Evolutionary conservation across 208 protist genomes (phyloP), one percentile per base, ranked within the genome.

Genomic region (Trypanosoma brucei): DNA sequence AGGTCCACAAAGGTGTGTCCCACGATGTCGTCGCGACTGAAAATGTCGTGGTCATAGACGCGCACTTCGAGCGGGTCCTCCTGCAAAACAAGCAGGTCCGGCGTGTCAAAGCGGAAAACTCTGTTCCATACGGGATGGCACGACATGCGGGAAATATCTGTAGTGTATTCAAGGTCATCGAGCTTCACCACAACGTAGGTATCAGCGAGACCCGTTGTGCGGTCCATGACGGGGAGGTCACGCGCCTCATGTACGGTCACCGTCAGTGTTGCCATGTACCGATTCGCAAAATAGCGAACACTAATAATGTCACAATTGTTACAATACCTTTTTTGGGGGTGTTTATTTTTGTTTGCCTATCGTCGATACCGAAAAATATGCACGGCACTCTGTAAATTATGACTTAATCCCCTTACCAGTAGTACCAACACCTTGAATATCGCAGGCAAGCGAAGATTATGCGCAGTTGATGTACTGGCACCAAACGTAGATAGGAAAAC

Each of bases 11-110:
- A 83, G 11, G 98, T 92, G 39, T 85, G 83, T 7, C 97, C 97
- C 40, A 99, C 86, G 50, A 97, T 78, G 70, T 98, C 95, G 72
- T 99, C 94, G 14, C 91, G 77, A 58, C 88, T 96, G 57, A 98
- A 88, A 57, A 93, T 88, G 78, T 99, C 97, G 67, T 98, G 91
- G 75, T 99, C 97, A 68, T 89, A 98, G 3, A 98, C 88, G 44
- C 88, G 81, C 11, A 98, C 79, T 63, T 98, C 93, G 2, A 98
- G 71, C 39, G 93, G 92, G 62, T 98, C 91, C 62, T 98, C 92
- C 69, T 98, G 96, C 59, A 98, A 61, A 14, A 89, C 75, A 46
- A 91, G 66, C n/a, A 94, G 72, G 63, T 96, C 84, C 13, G 91
- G 75, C 0, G 80, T 85, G 70, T 91, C 86, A 60, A 96, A 88